These are phyloP conservation scores for Globisporangium polare DNA, from an alignment of 352 stramenopile genomes.

Conservation along the genomic window DNA sequence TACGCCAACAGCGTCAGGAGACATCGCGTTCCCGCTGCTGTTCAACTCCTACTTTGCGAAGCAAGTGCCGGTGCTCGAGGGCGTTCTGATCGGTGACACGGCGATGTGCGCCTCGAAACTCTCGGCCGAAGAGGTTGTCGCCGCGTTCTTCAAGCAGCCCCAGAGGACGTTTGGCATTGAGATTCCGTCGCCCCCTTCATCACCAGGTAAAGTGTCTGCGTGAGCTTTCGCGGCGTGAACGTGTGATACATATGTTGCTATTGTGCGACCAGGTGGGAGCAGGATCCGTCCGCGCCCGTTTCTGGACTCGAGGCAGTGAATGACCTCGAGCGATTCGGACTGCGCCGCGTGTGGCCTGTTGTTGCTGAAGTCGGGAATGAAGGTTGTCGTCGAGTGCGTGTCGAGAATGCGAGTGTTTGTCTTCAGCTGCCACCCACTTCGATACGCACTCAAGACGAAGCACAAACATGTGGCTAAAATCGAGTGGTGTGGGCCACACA, in stretches of 20 bases:
- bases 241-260: slow-evolving; percentile 1
- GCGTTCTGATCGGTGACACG: slow-evolving; percentile 41
- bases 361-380: too few relatives aligned
- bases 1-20: background rate
- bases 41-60: slow-evolving; percentile 64
- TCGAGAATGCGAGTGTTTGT: background rate
- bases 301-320: slow-evolving; percentile 36
- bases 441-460: too few relatives aligned
- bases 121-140: slow-evolving; percentile 39
- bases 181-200: slow-evolving; percentile 46
- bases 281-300: slow-evolving; percentile 50
- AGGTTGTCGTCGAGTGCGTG: background rate
- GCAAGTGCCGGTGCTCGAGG: slow-evolving; percentile 47
- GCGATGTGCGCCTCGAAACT: slow-evolving; percentile 36
- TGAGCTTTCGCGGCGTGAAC: too few relatives aligned
- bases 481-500: too few relatives aligned
- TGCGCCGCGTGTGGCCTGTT: background rate
- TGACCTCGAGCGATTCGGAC: slow-evolving; percentile 22
- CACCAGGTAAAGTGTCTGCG: too few relatives aligned
- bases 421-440: too few relatives aligned
- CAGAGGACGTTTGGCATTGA: slow-evolving; percentile 36
- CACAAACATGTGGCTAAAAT: too few relatives aligned
- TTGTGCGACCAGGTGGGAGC: slow-evolving; percentile 38
- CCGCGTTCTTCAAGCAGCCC: slow-evolving; percentile 39
- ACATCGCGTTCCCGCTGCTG: slow-evolving; percentile 42